A percentile compares a stretch with the other conserved stretches of the same genome.
These are phyloP conservation scores for Triticum turgidum DNA, from an alignment of 176 grass and related monocot genomes.

Conservation along the genomic window DNA sequence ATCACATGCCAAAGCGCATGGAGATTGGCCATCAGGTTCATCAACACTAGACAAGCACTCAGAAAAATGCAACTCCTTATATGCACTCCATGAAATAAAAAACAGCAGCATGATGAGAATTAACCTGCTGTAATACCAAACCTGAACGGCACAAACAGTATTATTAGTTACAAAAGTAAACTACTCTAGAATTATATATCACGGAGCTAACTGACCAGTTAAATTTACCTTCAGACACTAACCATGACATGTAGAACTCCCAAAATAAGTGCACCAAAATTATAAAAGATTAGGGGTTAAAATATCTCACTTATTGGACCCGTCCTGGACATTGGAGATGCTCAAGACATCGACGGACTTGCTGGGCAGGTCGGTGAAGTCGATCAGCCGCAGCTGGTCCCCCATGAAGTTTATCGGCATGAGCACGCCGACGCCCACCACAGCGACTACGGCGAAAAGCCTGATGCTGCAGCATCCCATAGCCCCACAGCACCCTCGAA, in stretches of 20 bases:
- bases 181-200: neutral
- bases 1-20: neutral
- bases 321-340: constrained; percentile 85
- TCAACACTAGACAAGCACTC: neutral
- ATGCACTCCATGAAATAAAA: neutral
- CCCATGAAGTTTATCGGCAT: constrained; percentile 82
- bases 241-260: neutral
- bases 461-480: constrained; percentile 57
- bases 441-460: constrained; percentile 62
- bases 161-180: neutral
- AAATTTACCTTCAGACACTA: neutral
- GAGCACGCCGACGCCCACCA: constrained; percentile 72
- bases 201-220: neutral
- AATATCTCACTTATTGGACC: constrained; percentile 69
- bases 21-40: neutral
- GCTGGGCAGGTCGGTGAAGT: constrained; percentile 80
- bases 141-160: neutral
- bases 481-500: neutral
- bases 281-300: neutral
- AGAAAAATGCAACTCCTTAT: neutral
- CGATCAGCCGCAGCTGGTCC: constrained; percentile 66
- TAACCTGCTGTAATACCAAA: neutral
- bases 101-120: neutral
- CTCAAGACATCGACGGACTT: constrained; percentile 87
- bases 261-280: neutral